Conservation (phyloP, 768 basidiomycete genomes). For the Suillus alpinus region DNA sequence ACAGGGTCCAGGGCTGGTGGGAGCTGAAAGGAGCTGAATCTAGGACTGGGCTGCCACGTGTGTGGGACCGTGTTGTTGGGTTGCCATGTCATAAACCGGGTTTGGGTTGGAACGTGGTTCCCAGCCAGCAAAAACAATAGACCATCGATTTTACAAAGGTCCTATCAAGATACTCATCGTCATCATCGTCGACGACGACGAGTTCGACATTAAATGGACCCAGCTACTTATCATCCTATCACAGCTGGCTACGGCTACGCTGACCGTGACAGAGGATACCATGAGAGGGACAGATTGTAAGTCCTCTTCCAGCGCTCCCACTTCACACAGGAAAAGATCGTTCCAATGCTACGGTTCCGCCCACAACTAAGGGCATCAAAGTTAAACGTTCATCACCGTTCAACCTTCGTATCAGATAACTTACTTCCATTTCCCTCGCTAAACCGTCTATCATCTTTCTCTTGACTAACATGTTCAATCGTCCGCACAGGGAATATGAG, state of each 20-base stretch:
- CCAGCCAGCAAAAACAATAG: slow-evolving; percentile 8
- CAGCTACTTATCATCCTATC: not conserved
- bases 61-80: slow-evolving; percentile 7
- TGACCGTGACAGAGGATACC: slow-evolving; percentile 24
- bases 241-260: not conserved
- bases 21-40: not conserved
- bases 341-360: slow-evolving; percentile 13
- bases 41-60: slow-evolving; percentile 4
- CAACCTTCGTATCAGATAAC: slow-evolving; percentile 14
- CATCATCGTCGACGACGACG: slow-evolving; percentile 2
- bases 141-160: slow-evolving; percentile 4
- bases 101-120: slow-evolving; percentile 5
- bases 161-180: slow-evolving; percentile 4
- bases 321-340: slow-evolving; percentile 13
- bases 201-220: not conserved
- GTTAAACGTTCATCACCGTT: slow-evolving; percentile 4
- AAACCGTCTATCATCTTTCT: not conserved
- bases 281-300: slow-evolving; percentile 39
- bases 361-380: slow-evolving; percentile 1
- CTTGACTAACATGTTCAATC: slow-evolving; percentile 3
- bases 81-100: slow-evolving; percentile 6
- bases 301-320: slow-evolving; percentile 16
- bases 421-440: not conserved
- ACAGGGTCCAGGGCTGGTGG: not conserved
- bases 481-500: slow-evolving; percentile 69